Percentiles rank a stretch among this genome's conserved stretches.
Evolutionary conservation across 257 asterid species (phyloP).

Genomic region (Salvia miltiorrhiza): DNA sequence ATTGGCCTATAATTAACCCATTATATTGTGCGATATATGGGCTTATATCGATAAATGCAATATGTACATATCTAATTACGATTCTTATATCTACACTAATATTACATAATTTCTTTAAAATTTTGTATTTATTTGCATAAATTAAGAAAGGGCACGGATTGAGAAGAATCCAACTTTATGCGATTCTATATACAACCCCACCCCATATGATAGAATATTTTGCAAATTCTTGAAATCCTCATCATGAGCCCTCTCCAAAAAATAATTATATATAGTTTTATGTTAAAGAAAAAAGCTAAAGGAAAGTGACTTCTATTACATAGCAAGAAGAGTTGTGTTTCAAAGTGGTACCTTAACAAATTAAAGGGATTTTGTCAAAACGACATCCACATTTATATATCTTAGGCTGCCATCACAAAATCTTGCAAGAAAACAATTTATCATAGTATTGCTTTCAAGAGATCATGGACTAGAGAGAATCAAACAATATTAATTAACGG

Average conservation of each 20-base stretch:
- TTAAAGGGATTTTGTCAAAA: neutral
- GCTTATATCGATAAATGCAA: too few relatives aligned
- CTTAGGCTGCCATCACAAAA: conserved; percentile 15
- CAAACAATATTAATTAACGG: neutral
- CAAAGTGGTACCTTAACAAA: conserved; percentile 13
- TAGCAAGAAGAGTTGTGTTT: conserved; percentile 12
- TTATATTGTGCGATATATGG: too few relatives aligned
- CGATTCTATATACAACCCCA: conserved; percentile 37
- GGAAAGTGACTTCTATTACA: conserved; percentile 21
- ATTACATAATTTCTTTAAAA: too few relatives aligned
- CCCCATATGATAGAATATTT: conserved; percentile 31
- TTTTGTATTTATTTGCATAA: neutral
- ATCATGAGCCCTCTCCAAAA: conserved; percentile 18
- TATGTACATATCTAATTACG: too few relatives aligned
- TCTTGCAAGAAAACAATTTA: conserved; percentile 14
- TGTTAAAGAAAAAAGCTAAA: too few relatives aligned
- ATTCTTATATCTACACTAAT: too few relatives aligned
- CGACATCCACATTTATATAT: neutral
- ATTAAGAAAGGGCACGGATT: conserved; percentile 29
- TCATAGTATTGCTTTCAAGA: conserved; percentile 1
- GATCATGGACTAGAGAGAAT: neutral
- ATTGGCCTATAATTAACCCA: too few relatives aligned
- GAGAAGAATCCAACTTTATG: conserved; percentile 49
- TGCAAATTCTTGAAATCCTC: conserved; percentile 22
- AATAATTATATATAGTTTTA: too few relatives aligned